Conservation (phyloP, 2,329 filamentous ascomycete species). For the Thielaviopsis populi region DNA sequence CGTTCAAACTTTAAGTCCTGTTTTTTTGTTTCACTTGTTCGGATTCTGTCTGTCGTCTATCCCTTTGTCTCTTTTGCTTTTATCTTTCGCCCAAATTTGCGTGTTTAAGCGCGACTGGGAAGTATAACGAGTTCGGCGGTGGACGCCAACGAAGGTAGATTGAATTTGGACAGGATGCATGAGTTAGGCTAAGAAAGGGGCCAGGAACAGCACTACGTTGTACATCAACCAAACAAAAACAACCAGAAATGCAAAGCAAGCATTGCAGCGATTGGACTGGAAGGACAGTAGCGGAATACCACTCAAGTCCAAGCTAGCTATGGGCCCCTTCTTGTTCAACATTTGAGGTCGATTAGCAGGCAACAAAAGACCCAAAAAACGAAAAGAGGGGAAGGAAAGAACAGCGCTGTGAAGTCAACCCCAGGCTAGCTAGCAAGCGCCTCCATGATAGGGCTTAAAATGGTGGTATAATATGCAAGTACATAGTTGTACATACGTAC, state of each 20-base stretch:
- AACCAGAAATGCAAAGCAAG: not conserved
- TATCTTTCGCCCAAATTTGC: not conserved
- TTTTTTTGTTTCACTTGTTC: too few relatives aligned
- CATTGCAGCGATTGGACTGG: not conserved
- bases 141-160: not conserved
- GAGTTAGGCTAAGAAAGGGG: not conserved
- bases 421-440: too few relatives aligned
- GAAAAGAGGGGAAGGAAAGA: not conserved
- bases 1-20: not conserved
- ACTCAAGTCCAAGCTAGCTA: not conserved
- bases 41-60: not conserved
- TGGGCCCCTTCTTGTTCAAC: not conserved
- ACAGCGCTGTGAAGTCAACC: too few relatives aligned
- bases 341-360: not conserved
- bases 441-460: too few relatives aligned
- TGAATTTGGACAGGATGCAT: not conserved
- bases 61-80: not conserved
- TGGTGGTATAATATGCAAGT: too few relatives aligned
- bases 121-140: not conserved
- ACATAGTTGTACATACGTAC: too few relatives aligned
- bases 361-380: not conserved
- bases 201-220: not conserved
- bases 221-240: not conserved
- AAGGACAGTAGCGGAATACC: too few relatives aligned
- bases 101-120: not conserved